Percentiles rank a stretch among this genome's conserved stretches.
Evolutionary conservation across 1,284 basidiomycete species (phyloP).

Genomic region (Leccinum ponderosum): DNA sequence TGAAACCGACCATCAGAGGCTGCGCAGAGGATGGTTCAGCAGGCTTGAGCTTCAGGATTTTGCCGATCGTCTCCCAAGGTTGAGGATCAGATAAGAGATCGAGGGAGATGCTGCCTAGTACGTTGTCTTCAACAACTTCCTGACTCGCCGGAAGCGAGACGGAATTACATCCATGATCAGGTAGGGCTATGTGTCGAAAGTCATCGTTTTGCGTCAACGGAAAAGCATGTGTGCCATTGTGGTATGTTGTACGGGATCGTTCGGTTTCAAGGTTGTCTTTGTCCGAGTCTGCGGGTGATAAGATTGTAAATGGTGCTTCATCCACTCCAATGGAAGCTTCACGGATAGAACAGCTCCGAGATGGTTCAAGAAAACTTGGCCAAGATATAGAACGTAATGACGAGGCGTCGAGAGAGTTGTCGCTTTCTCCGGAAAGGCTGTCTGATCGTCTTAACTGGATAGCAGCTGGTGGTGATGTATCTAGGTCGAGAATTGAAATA

Average conservation of each 20-base stretch:
- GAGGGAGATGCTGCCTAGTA: constrained; percentile 7
- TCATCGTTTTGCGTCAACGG: neutral
- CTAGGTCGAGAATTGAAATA: constrained; percentile 23
- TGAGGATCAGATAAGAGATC: constrained; percentile 31
- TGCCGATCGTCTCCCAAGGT: constrained; percentile 33
- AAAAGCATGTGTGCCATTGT: neutral
- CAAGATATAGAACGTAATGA: neutral
- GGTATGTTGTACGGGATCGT: neutral
- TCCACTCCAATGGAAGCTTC: neutral
- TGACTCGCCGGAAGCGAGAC: neutral
- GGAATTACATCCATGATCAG: neutral
- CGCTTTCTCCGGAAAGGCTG: neutral
- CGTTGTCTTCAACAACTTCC: neutral
- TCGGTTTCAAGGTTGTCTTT: neutral
- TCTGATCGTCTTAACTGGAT: neutral
- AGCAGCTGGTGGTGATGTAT: constrained; percentile 21
- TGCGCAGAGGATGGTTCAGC: neutral
- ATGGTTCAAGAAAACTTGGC: neutral
- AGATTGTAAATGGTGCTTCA: neutral
- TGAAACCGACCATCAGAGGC: constrained; percentile 17
- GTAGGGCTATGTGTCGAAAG: neutral
- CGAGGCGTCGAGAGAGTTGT: neutral
- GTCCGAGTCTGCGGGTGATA: neutral
- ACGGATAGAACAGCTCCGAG: neutral
- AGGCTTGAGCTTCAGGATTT: constrained; percentile 21